Conservation (phyloP, 805 yeast genomes). For the Cephaloascus fragrans region DNA sequence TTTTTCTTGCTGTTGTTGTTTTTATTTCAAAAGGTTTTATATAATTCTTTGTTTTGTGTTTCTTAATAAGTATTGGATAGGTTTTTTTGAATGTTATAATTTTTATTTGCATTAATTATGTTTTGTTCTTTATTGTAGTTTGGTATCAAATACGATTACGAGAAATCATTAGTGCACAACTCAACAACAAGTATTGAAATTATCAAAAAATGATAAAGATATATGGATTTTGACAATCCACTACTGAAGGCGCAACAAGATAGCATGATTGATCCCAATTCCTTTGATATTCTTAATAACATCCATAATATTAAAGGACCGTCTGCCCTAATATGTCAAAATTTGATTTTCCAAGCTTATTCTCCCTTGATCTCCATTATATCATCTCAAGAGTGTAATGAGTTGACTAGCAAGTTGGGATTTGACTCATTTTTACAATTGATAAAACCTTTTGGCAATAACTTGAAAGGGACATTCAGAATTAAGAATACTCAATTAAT, state of each 20-base stretch:
- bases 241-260: too few relatives aligned
- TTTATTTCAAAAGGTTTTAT: too few relatives aligned
- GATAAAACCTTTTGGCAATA: conserved; percentile 46
- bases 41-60: neutral
- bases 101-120: too few relatives aligned
- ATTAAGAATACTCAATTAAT: conserved; percentile 43
- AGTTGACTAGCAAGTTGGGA: conserved; percentile 29
- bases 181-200: neutral
- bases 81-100: neutral
- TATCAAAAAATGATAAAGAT: too few relatives aligned
- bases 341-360: conserved; percentile 21
- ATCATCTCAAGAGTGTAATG: conserved; percentile 36
- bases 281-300: neutral
- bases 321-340: neutral
- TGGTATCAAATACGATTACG: neutral
- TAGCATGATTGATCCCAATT: neutral
- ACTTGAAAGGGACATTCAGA: conserved; percentile 35
- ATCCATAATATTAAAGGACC: neutral
- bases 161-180: neutral
- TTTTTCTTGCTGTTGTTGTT: too few relatives aligned
- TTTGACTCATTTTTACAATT: conserved; percentile 35
- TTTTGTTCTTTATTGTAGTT: too few relatives aligned
- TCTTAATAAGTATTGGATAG: neutral
- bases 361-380: conserved; percentile 45
- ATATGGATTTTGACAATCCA: too few relatives aligned